Conservation (phyloP, 179 eudicot species). For the Carnegiea gigantea region DNA sequence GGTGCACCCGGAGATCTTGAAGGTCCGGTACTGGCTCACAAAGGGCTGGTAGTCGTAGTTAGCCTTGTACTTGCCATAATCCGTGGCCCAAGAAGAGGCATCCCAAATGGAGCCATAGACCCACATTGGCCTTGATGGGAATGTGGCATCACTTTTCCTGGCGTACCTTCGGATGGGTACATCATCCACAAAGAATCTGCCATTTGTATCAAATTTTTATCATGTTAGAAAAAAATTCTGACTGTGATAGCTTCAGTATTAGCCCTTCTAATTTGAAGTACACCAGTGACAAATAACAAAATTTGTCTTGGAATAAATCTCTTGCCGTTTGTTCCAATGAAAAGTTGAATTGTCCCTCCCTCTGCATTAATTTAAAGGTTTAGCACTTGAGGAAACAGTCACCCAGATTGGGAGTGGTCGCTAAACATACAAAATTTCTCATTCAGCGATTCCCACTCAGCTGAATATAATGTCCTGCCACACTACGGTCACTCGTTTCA, state of each 20-base stretch:
- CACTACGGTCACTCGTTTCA: not conserved
- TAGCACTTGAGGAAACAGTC: not conserved
- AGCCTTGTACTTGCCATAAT: conserved; percentile 74
- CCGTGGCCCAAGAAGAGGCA: conserved; percentile 90
- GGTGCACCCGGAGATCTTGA: conserved; percentile 64
- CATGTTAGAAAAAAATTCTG: not conserved
- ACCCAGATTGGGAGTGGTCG: not conserved
- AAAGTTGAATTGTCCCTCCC: not conserved
- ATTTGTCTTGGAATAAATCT: conserved; percentile 4
- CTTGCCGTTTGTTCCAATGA: not conserved
- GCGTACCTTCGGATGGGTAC: conserved; percentile 72
- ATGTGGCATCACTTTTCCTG: conserved; percentile 60
- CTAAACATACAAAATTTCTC: not conserved
- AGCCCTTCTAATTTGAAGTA: not conserved
- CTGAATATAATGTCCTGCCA: not conserved
- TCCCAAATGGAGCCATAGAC: conserved; percentile 87
- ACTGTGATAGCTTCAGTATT: not conserved
- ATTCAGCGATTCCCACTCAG: not conserved
- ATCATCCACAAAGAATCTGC: conserved; percentile 80
- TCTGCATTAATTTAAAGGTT: not conserved
- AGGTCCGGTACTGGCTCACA: conserved; percentile 52
- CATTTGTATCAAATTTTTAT: conserved; percentile 2
- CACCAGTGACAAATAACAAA: not conserved
- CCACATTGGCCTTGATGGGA: conserved; percentile 84
- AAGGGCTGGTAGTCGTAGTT: conserved; percentile 77